Evolutionary conservation across 768 basidiomycete species (phyloP).

Genomic region (Mycena polygramma): DNA sequence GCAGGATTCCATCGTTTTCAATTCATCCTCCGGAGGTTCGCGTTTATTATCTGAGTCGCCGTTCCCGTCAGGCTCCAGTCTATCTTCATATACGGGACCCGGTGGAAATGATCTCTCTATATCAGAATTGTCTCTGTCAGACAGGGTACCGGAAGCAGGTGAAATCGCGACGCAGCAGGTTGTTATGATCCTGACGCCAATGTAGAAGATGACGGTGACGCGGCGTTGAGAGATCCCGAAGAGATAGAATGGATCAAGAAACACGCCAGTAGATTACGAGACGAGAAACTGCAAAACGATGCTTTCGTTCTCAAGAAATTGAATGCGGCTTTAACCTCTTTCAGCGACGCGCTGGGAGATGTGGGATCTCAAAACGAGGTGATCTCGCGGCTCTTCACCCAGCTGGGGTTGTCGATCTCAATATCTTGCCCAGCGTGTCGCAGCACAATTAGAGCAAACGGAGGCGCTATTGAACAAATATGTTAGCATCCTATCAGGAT

Average conservation of each 20-base stretch:
- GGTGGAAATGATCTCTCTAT: constrained; percentile 51
- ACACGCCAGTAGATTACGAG: constrained; percentile 56
- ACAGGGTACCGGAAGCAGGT: constrained; percentile 33
- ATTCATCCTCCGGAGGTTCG: constrained; percentile 34
- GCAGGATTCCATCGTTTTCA: constrained; percentile 17
- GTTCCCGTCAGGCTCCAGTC: constrained; percentile 39
- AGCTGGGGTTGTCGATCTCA: background rate
- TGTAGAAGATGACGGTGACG: constrained; percentile 2
- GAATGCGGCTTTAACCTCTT: constrained; percentile 75
- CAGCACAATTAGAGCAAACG: constrained; percentile 76
- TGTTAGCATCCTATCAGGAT: constrained; percentile 74
- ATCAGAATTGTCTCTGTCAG: constrained; percentile 53
- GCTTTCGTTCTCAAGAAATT: constrained; percentile 79
- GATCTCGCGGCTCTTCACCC: constrained; percentile 2
- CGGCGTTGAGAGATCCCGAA: constrained; percentile 1
- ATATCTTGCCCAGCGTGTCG: constrained; percentile 64
- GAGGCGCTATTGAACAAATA: constrained; percentile 84
- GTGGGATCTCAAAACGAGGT: constrained; percentile 82
- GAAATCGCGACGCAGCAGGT: background rate
- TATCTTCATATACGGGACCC: constrained; percentile 43
- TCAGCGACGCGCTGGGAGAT: constrained; percentile 75
- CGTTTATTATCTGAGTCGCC: constrained; percentile 50
- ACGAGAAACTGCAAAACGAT: constrained; percentile 84
- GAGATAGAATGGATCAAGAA: constrained; percentile 23
- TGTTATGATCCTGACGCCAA: background rate